A percentile compares a stretch with the other conserved stretches of the same genome.
These are phyloP conservation scores for Monosporascus cannonballus DNA, from an alignment of 2,329 filamentous ascomycete species.

Conservation along the genomic window DNA sequence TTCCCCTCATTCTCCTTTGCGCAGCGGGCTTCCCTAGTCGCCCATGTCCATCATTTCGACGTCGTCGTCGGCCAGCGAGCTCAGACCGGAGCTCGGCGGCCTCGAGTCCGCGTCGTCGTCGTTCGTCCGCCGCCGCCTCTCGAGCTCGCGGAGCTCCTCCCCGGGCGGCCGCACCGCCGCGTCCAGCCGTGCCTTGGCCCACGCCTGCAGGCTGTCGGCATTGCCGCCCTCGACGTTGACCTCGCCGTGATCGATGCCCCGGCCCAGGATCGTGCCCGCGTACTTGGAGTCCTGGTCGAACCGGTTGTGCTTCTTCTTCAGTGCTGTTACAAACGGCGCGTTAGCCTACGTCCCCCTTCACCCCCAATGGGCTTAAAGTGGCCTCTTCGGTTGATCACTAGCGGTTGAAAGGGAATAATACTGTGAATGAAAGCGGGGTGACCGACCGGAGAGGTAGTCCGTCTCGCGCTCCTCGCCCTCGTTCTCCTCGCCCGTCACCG, in stretches of 20 bases:
- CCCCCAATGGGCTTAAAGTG: too few relatives aligned
- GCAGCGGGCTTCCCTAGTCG: conserved; percentile 1
- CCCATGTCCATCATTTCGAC: conserved; percentile 34
- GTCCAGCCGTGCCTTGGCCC: conserved; percentile 42
- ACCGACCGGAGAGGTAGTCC: conserved; percentile 63
- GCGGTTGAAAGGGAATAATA: not conserved
- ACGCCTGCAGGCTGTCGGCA: conserved; percentile 60
- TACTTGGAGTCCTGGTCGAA: conserved; percentile 82
- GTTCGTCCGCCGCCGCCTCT: conserved; percentile 7
- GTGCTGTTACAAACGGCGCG: conserved; percentile 36
- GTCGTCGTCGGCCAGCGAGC: conserved; percentile 46
- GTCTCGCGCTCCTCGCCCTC: conserved; percentile 43
- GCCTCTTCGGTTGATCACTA: too few relatives aligned
- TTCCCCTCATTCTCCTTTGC: not conserved
- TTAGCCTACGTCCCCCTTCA: conserved; percentile 5
- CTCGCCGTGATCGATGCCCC: conserved; percentile 61
- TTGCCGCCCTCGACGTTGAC: conserved; percentile 75
- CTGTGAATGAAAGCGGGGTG: conserved; percentile 3
- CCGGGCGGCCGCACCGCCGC: conserved; percentile 21
- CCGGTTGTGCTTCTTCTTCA: conserved; percentile 92
- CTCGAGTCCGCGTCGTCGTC: conserved; percentile 31
- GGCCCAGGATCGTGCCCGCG: conserved; percentile 76
- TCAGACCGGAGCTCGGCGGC: conserved; percentile 49
- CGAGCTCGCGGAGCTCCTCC: not conserved
- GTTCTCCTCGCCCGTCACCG: conserved; percentile 36